Evolutionary conservation across 2,329 filamentous ascomycete genomes (phyloP), one percentile per base, ranked within the genome.

Genomic region (Arthrobotrys sphaeroides): DNA sequence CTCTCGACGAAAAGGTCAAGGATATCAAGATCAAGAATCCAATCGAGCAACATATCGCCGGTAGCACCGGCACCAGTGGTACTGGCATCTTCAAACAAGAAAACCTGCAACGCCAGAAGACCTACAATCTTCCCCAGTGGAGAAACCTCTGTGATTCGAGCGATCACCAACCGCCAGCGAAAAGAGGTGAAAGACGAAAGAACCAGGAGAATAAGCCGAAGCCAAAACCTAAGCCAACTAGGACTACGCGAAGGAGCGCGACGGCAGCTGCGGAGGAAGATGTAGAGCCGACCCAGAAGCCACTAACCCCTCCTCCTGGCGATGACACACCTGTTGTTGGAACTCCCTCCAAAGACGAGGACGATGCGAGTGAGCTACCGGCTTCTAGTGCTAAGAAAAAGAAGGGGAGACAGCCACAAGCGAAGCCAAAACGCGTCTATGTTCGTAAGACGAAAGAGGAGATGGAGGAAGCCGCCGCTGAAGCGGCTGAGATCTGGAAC

Each of bases 1-100:
- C 88, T 38, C 88, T 97, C 77, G 90, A 95, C 81, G 91, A 97
- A 80, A 87, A 93, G 59, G 88, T 99, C 78, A 98, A 97, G 84
- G 90, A 91, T 77, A 92, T 99, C 82, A 90, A 90, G 81, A 94
- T 99, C 80, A 94, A 94, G 83, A 96, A 99, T 78, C 95, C 95
- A 2, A 98, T 99, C 82, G 97, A 93, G 81, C 95, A 99, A 83
- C 95, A 99, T 80, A 99, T 99, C 80, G 94, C 96, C 86, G 95
- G 95, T 43, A 93, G 92, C 60, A 93, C 94, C 81, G 51, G 51
- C 18, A 36, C 51, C 12, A 55, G 31, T 16, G 51, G 51, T 13
- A 55, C 51, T 2, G 96, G 95, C 68, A 96, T 92, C 68, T 99
- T 97, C 82, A 94, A 94, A 36, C 95, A 99, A 82, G 92, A 95